Base-by-base conservation (phyloP, 139 green algal genomes). In the Chlamydomonas incerta region DNA sequence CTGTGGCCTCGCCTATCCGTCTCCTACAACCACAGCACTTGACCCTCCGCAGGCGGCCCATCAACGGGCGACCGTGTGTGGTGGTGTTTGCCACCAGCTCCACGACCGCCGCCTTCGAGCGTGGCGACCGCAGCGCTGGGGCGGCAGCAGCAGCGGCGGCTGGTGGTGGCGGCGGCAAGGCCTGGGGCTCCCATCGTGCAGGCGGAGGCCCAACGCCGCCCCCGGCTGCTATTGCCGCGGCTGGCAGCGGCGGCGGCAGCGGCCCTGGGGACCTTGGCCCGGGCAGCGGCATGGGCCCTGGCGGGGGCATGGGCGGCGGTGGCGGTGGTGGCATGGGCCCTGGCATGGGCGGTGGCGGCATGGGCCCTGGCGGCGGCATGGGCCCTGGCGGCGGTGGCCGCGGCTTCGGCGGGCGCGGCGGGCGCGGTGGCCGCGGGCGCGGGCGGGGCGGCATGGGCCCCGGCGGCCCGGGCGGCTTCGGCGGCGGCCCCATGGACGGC, bases 51-150 rank as follows among this genome's bases (percentile, higher is more conserved):
- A 83, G 76, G 76, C 72, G 57, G n/a, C 76, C 62, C 28, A 66
- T 83, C 60, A 74, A 83, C 63, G 76, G 76, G 41, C 76, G 76
- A 1, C 26, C 14, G 46, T 83, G 76, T n/a, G 76, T 83, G 3
- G 76, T 83, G 9, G 72, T 66, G n/a, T 75, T 85, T 41, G 66
- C 50, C n/a, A 23, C 23, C 14, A 63, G 65, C 65, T 15, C 34
- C 47, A 1, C 18, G 8, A 62, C 20, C 55, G 20, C 55, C 9
- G 55, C 55, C 2, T 24, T 24, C 20, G 55, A 24, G 55, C 55
- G 20, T 10, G 55, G 18, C 8, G 55, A 23, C 20, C 13, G 17
- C 17, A 18, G 57, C 17, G 15, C 57, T 14, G 23, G 2, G 8
- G 60, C 60, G 17, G 60, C 24, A 5, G 28, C 17, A n/a, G 28